phyloP scores from a whole-genome alignment of 129 eudicot species.

The Lonicera japonica region DNA sequence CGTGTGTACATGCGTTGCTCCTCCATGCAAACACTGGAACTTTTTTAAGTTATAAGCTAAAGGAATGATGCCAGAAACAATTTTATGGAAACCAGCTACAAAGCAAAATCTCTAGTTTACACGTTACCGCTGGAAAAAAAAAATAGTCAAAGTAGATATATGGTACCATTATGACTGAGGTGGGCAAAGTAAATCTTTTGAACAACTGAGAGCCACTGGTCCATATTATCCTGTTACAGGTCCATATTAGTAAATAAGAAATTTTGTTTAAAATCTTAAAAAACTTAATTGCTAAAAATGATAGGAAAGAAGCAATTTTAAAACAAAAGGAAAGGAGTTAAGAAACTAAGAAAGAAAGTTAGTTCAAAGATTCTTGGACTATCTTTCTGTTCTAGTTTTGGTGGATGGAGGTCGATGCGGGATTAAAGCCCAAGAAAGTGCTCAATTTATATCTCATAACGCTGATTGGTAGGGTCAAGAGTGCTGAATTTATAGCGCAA shows the following conservation, averaged over 20 bases:
- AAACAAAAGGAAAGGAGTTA: not conserved
- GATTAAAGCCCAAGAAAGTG: not conserved
- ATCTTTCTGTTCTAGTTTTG: not conserved
- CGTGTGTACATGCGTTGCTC: too few species aligned
- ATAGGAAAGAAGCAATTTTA: not conserved
- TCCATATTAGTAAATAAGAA: not conserved
- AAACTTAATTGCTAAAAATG: not conserved
- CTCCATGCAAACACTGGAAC: too few species aligned
- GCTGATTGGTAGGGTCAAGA: too few species aligned
- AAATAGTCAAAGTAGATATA: not conserved
- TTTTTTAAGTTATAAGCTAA: too few species aligned
- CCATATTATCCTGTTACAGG: constrained; percentile 77
- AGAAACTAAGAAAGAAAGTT: not conserved
- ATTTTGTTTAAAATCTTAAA: not conserved
- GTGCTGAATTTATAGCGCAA: too few species aligned
- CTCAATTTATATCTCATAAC: too few species aligned
- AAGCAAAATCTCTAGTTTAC: too few species aligned
- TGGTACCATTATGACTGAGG: constrained; percentile 62
- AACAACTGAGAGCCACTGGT: constrained; percentile 70
- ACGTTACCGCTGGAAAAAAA: too few species aligned
- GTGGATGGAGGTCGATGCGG: too few species aligned
- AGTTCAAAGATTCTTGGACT: not conserved
- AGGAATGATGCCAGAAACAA: too few species aligned
- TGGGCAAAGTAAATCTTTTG: constrained; percentile 70
- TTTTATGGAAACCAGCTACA: too few species aligned